Percentiles rank a stretch among this genome's conserved stretches.
Conservation (phyloP, 495 filamentous ascomycete species). For the Aspergillus steynii region DNA sequence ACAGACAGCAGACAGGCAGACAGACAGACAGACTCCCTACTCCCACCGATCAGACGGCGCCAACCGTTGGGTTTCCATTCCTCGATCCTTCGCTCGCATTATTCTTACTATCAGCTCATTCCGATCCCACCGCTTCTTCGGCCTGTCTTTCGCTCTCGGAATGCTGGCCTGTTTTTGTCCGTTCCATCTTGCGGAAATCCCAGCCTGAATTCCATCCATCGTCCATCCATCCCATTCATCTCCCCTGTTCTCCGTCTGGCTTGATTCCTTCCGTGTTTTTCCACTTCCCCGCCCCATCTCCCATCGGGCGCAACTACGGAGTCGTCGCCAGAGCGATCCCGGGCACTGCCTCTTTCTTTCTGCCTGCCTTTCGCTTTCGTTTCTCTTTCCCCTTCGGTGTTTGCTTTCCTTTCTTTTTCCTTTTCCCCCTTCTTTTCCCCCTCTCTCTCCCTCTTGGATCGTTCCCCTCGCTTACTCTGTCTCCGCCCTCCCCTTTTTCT, state of each 20-base stretch:
- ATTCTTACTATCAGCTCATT: no score
- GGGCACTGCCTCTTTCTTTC: slow-evolving; percentile 10
- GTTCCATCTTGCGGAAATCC: neutral
- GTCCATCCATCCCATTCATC: neutral
- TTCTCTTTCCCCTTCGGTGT: slow-evolving; percentile 16
- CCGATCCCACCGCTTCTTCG: neutral
- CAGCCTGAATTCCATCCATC: neutral
- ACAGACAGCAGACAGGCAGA: no score
- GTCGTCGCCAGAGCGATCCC: neutral
- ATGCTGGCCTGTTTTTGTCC: slow-evolving; percentile 1
- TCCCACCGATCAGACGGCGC: no score
- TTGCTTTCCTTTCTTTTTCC: slow-evolving; percentile 11
- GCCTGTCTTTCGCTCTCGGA: neutral
- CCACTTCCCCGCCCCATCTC: neutral
- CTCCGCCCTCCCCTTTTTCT: slow-evolving; percentile 12
- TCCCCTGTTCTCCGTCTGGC: neutral
- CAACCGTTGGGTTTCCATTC: no score
- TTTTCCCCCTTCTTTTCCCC: slow-evolving; percentile 13
- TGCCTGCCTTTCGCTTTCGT: slow-evolving; percentile 10
- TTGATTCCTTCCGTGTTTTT: slow-evolving; percentile 1
- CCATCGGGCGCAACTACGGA: neutral
- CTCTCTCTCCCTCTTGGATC: slow-evolving; percentile 12
- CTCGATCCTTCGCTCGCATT: no score
- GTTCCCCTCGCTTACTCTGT: slow-evolving; percentile 11
- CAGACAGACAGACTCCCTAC: no score